These are phyloP conservation scores for Atkinsonella texensis DNA, from an alignment of 2,329 filamentous ascomycete species.

Conservation along the genomic window DNA sequence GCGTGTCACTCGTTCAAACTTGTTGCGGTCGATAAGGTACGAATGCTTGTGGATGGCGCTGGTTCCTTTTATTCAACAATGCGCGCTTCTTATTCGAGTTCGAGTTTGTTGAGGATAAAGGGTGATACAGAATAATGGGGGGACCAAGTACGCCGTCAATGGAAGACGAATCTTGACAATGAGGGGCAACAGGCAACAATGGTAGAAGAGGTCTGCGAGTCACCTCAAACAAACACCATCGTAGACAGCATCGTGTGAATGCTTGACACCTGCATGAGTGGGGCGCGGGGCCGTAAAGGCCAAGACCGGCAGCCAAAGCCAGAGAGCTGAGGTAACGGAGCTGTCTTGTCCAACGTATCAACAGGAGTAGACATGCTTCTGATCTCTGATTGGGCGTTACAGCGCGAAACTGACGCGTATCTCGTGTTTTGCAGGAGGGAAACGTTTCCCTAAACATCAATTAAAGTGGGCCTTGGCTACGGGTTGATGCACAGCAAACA, in stretches of 20 bases:
- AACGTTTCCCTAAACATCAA: not conserved
- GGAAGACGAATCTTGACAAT: too few species aligned
- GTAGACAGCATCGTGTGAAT: not conserved
- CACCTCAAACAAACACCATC: not conserved
- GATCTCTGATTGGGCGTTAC: not conserved
- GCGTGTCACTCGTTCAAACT: not conserved
- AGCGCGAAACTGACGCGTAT: constrained; percentile 2
- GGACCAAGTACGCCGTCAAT: too few species aligned
- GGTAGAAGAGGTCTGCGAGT: not conserved
- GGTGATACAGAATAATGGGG: too few species aligned
- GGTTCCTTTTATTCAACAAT: too few species aligned
- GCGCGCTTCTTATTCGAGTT: too few species aligned
- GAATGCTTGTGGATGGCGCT: too few species aligned
- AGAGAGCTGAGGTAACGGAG: too few species aligned
- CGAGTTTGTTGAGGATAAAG: too few species aligned
- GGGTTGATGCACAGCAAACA: not conserved
- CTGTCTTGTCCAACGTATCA: not conserved
- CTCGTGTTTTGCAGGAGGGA: not conserved
- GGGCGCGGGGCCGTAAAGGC: not conserved
- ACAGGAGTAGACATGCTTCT: not conserved
- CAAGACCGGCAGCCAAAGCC: too few species aligned
- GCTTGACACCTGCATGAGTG: not conserved
- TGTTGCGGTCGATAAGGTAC: too few species aligned
- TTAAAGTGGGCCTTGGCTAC: not conserved
- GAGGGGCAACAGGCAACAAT: not conserved